Conservation (phyloP, 129 eudicot genomes). For the Helichrysum umbraculigerum region DNA sequence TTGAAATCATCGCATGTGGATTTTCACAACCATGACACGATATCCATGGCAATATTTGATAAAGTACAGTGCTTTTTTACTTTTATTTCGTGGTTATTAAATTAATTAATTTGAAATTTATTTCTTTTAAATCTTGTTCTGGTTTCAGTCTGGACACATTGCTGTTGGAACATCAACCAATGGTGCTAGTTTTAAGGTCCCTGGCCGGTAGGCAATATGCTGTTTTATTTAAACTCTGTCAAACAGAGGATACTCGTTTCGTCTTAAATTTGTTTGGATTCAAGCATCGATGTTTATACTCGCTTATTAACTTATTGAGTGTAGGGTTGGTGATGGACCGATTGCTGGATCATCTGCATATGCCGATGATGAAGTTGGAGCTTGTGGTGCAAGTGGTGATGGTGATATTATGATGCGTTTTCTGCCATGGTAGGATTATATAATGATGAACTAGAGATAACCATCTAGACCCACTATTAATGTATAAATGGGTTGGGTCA, state of each 20-base stretch:
- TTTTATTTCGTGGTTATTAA: constrained; percentile 1
- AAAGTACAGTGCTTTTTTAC: constrained; percentile 40
- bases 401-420: constrained; percentile 99
- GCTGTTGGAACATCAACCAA: constrained; percentile 98
- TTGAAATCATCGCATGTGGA: constrained; percentile 37
- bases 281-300: neutral
- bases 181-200: constrained; percentile 93
- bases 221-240: neutral
- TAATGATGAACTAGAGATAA: neutral
- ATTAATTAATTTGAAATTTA: neutral
- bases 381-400: constrained; percentile 97
- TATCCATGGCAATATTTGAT: constrained; percentile 91
- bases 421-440: constrained; percentile 73
- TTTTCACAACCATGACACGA: constrained; percentile 82
- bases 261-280: neutral
- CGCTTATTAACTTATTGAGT: constrained; percentile 13
- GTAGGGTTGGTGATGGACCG: constrained; percentile 96
- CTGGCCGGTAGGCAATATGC: constrained; percentile 63
- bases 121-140: neutral
- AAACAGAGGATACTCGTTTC: neutral
- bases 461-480: neutral
- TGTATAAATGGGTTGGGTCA: neutral
- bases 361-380: constrained; percentile 92
- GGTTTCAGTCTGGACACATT: constrained; percentile 71
- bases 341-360: constrained; percentile 93